These are phyloP conservation scores for Suhomyces sp. DNA, from an alignment of 805 yeast species.

Conservation along the genomic window DNA sequence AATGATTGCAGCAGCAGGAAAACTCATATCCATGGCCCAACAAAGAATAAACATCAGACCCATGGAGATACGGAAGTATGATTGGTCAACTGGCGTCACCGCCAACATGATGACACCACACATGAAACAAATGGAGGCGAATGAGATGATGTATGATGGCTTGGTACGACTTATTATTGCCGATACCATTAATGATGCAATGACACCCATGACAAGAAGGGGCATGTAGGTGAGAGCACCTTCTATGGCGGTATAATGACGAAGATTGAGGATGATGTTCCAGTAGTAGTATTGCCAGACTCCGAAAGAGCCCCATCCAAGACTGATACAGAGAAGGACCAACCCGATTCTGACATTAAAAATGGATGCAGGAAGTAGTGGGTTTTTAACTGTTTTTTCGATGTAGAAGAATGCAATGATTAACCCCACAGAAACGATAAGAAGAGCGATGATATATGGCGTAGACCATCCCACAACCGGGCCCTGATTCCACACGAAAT, in stretches of 20 bases:
- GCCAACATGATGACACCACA: constrained; percentile 55
- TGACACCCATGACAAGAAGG: constrained; percentile 52
- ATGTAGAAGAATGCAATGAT: constrained; percentile 43
- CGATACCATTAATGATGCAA: constrained; percentile 56
- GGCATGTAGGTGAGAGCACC: constrained; percentile 43
- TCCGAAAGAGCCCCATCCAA: constrained; percentile 82
- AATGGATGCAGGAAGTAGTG: constrained; percentile 53
- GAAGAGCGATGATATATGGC: constrained; percentile 56
- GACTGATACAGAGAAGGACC: constrained; percentile 49
- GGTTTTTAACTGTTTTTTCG: constrained; percentile 50
- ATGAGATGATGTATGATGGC: constrained; percentile 50
- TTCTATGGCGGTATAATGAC: constrained; percentile 40
- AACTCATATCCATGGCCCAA: constrained; percentile 78
- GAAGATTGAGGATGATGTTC: constrained; percentile 49
- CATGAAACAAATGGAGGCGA: constrained; percentile 54
- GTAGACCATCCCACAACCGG: constrained; percentile 67
- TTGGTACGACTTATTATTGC: constrained; percentile 44
- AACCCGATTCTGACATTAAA: constrained; percentile 46
- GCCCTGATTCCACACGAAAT: constrained; percentile 74
- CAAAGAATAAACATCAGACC: constrained; percentile 56
- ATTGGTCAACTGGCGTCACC: constrained; percentile 56
- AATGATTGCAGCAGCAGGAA: constrained; percentile 70
- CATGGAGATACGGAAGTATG: constrained; percentile 58
- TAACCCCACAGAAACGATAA: constrained; percentile 50
- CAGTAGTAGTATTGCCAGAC: constrained; percentile 67